A percentile compares a stretch with the other conserved stretches of the same genome.
These are phyloP conservation scores for Aspergillus baeticus DNA, from an alignment of 495 filamentous ascomycete genomes.

Conservation along the genomic window DNA sequence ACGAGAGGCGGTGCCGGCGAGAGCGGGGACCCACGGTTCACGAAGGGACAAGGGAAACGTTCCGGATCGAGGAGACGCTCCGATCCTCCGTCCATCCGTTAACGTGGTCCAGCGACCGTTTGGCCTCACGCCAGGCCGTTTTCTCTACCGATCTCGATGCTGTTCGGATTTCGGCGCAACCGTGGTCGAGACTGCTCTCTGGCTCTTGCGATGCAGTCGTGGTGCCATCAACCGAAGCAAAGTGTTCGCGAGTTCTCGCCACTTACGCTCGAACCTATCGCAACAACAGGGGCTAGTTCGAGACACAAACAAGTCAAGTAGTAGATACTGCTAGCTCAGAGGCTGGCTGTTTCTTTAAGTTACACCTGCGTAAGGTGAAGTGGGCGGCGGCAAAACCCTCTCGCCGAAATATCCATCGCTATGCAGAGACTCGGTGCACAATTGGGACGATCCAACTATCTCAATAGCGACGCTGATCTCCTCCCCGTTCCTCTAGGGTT, in stretches of 20 bases:
- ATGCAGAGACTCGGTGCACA: conserved; percentile 9
- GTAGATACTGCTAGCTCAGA: neutral
- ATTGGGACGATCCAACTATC: neutral
- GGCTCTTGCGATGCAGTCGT: too few relatives aligned
- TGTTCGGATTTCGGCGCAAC: too few relatives aligned
- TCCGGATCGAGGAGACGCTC: conserved; percentile 4
- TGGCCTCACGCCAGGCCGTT: neutral
- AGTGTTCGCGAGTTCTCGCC: too few relatives aligned
- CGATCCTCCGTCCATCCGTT: neutral
- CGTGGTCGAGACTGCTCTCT: too few relatives aligned
- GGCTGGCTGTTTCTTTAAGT: neutral
- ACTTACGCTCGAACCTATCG: too few relatives aligned
- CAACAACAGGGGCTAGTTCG: too few relatives aligned
- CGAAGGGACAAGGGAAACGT: conserved; percentile 1
- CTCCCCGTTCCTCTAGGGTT: conserved; percentile 2
- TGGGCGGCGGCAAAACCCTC: neutral
- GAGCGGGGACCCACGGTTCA: neutral
- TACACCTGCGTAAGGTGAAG: neutral
- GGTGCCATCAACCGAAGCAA: too few relatives aligned
- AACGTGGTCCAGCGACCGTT: neutral
- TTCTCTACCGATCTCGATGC: too few relatives aligned
- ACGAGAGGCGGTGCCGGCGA: too few relatives aligned
- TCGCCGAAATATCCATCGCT: neutral
- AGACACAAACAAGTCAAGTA: neutral
- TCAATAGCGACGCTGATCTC: conserved; percentile 1